Conservation (phyloP, 352 stramenopile species). For the Globisporangium viniferum region DNA sequence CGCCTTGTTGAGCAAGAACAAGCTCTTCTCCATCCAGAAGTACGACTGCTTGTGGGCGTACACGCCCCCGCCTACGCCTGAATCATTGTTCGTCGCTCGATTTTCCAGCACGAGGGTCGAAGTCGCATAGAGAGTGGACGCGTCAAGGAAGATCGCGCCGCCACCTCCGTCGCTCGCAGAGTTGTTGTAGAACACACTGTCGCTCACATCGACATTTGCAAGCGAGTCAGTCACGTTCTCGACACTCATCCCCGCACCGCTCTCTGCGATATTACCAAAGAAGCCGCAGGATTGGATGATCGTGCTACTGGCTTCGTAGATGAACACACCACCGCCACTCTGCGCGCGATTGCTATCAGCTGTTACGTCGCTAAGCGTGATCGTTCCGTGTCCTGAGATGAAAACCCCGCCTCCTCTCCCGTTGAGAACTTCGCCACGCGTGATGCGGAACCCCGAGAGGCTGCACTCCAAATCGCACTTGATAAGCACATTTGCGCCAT, state of each 20-base stretch:
- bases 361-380: conserved; percentile 18
- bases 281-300: conserved; percentile 20
- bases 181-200: conserved; percentile 49
- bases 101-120: conserved; percentile 35
- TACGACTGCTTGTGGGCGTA: conserved; percentile 11
- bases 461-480: conserved; percentile 20
- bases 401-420: conserved; percentile 33
- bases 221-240: neutral
- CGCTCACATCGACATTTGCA: neutral
- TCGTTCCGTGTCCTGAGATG: conserved; percentile 22
- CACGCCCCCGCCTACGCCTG: conserved; percentile 31
- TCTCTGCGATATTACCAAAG: conserved; percentile 23
- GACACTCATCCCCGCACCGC: conserved; percentile 25
- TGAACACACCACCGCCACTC: conserved; percentile 30
- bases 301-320: conserved; percentile 17
- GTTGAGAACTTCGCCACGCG: conserved; percentile 13
- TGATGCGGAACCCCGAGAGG: conserved; percentile 24
- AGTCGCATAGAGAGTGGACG: neutral
- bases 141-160: conserved; percentile 24
- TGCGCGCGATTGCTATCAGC: conserved; percentile 29
- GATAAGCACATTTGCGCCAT: conserved; percentile 31
- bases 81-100: conserved; percentile 14
- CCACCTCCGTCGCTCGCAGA: conserved; percentile 24
- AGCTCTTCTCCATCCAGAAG: conserved; percentile 19
- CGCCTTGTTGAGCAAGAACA: conserved; percentile 35